Evolutionary conservation across 2,329 filamentous ascomycete genomes (phyloP), one percentile per base, ranked within the genome.

Genomic region (Alternaria incomplexa): DNA sequence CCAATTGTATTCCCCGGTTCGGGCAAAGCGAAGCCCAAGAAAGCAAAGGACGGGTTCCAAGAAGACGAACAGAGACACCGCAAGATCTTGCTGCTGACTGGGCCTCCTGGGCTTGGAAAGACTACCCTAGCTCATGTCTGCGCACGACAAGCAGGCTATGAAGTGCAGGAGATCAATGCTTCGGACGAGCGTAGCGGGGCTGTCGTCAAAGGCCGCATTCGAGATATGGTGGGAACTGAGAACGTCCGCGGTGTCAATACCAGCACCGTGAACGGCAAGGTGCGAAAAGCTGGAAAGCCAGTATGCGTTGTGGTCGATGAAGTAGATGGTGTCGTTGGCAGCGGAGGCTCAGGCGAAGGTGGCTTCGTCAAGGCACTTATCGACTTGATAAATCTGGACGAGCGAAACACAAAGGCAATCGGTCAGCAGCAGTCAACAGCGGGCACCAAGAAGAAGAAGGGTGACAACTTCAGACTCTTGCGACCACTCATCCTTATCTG

Each of bases 41-140:
- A 44, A 62, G 74, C 85, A 64, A 83, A 85, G 61, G 82, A 81
- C 52, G 80, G 63, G 72, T 81, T 83, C 17, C 82, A 81, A 1
- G 86, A 90, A 6, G 90, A 92, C 57, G 92, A 97, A 77, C 91
- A 89, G 67, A 86, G 88, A 28, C 93, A 96, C 76, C 87, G 91
- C 64, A 98, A 97, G 78, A 93, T 99, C 8, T 81, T 99, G 11
- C 87, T 99, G 74, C 83, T 99, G 15, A 94, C 95, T 1, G 96
- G 96, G 0, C 93, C 96, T 0, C 96, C 96, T 0, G 96, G 96
- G 2, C 83, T 99, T 11, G 96, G 96, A 26, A 99, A 99, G 83
- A 99, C 96, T 0, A 99, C 96, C 0, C 80, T 99, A 51, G 96
- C 96, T 2, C 96, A 99, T 80, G 96, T 99, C 0, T 98, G 96